Conservation (phyloP, 1,139 yeast species). For the Torulaspora globosa region DNA sequence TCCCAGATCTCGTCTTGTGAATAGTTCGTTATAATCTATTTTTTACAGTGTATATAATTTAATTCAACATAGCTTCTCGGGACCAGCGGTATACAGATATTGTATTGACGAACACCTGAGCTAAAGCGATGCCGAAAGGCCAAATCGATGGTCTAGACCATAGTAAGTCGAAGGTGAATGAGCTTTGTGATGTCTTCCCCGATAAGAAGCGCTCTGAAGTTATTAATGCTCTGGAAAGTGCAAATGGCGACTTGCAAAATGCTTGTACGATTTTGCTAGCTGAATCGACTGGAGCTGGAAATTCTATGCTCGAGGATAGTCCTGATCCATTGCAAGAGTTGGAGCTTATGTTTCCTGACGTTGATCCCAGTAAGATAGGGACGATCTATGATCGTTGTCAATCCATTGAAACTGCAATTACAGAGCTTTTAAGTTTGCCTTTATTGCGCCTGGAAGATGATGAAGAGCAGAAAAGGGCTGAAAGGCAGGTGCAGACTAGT, state of each 20-base stretch:
- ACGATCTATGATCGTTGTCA: slow-evolving; percentile 13
- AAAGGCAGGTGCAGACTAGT: slow-evolving; percentile 2
- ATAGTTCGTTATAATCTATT: not conserved
- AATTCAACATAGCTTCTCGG: not conserved
- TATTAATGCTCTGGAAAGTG: slow-evolving; percentile 19
- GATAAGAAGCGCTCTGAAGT: slow-evolving; percentile 13
- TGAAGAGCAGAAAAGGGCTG: slow-evolving; percentile 11
- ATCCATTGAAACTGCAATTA: slow-evolving; percentile 17
- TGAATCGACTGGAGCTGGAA: slow-evolving; percentile 11
- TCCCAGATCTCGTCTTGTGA: slow-evolving; percentile 10
- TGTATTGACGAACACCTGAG: not conserved
- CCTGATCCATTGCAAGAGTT: slow-evolving; percentile 11
- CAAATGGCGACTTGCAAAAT: slow-evolving; percentile 26
- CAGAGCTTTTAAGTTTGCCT: slow-evolving; percentile 24
- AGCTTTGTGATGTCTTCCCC: slow-evolving; percentile 26
- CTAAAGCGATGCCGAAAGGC: not conserved
- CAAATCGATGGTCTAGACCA: not conserved
- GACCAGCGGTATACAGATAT: not conserved
- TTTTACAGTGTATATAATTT: not conserved
- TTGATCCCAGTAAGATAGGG: slow-evolving; percentile 11
- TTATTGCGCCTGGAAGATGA: slow-evolving; percentile 17
- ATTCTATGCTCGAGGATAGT: slow-evolving; percentile 5
- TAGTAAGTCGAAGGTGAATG: slow-evolving; percentile 3
- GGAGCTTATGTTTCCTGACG: slow-evolving; percentile 19
- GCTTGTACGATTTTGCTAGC: slow-evolving; percentile 30